A percentile compares a stretch with the other conserved stretches of the same genome.
Conservation (phyloP, 352 stramenopile species). For the Pythium chondricola region DNA sequence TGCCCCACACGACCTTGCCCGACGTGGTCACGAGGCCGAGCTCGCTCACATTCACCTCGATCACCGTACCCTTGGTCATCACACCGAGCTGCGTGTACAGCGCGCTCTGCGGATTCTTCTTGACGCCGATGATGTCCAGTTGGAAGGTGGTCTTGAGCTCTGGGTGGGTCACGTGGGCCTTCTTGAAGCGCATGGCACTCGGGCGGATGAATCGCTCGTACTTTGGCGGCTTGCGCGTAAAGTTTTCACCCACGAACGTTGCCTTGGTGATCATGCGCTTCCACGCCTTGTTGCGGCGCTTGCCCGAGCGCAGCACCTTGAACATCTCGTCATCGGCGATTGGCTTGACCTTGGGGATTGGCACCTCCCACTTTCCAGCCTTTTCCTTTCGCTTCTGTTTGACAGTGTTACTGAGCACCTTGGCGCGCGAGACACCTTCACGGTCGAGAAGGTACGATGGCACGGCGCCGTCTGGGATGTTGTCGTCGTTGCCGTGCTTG, state of each 20-base stretch:
- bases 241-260: slow-evolving; percentile 99
- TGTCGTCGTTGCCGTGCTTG: slow-evolving; percentile 98
- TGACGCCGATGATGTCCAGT: slow-evolving; percentile 99
- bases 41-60: slow-evolving; percentile 99
- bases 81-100: slow-evolving; percentile 98
- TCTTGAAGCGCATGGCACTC: slow-evolving; percentile 98
- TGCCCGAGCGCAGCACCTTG: slow-evolving; percentile 96
- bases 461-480: slow-evolving; percentile 94
- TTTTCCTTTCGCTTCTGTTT: slow-evolving; percentile 99
- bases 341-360: slow-evolving; percentile 97
- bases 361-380: slow-evolving; percentile 99
- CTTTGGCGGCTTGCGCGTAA: slow-evolving; percentile 99
- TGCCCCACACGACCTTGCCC: slow-evolving; percentile 99
- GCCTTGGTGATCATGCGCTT: slow-evolving; percentile 89
- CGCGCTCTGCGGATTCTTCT: slow-evolving; percentile 98
- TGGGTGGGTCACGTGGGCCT: slow-evolving; percentile 99
- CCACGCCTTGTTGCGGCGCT: slow-evolving; percentile 92
- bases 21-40: slow-evolving; percentile 98
- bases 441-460: slow-evolving; percentile 99
- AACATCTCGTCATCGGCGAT: slow-evolving; percentile 99
- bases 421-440: slow-evolving; percentile 97
- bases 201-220: slow-evolving; percentile 99
- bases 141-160: slow-evolving; percentile 99
- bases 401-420: slow-evolving; percentile 99
- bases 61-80: slow-evolving; percentile 99